Evolutionary conservation across 371 early-diverging fungal genomes (phyloP).

Genomic region (Apophysomyces elegans): DNA sequence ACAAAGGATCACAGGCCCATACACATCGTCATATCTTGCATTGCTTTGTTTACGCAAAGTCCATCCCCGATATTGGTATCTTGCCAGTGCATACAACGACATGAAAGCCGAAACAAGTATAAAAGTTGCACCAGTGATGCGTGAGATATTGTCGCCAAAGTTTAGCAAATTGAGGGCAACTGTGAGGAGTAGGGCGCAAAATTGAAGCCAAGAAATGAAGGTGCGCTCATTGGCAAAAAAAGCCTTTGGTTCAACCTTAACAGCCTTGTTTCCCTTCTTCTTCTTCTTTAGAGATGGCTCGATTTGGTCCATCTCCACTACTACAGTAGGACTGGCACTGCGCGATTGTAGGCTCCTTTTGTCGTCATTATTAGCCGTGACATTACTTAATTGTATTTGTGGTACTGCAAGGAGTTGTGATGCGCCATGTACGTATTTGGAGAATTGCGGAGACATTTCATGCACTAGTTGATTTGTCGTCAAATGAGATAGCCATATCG

Average conservation of each 20-base stretch:
- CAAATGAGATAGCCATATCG: constrained; percentile 91
- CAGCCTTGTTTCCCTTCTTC: constrained; percentile 28
- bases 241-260: constrained; percentile 96
- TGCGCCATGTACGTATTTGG: constrained; percentile 96
- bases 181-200: constrained; percentile 71
- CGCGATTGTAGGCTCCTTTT: neutral
- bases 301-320: constrained; percentile 17
- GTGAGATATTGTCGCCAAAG: constrained; percentile 74
- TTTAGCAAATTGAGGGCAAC: constrained; percentile 79
- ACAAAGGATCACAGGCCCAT: constrained; percentile 88
- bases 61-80: constrained; percentile 90
- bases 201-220: constrained; percentile 89
- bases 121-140: constrained; percentile 73
- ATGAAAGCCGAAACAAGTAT: constrained; percentile 70
- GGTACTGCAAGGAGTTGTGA: constrained; percentile 29
- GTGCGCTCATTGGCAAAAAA: constrained; percentile 99
- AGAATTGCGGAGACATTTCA: constrained; percentile 94
- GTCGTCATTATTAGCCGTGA: constrained; percentile 3
- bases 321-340: constrained; percentile 6
- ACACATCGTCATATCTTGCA: constrained; percentile 62
- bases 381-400: neutral
- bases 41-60: constrained; percentile 40
- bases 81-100: constrained; percentile 67
- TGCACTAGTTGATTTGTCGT: constrained; percentile 87
- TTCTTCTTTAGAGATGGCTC: constrained; percentile 15